These are phyloP conservation scores for Podospora conica DNA, from an alignment of 495 filamentous ascomycete genomes.

Conservation along the genomic window DNA sequence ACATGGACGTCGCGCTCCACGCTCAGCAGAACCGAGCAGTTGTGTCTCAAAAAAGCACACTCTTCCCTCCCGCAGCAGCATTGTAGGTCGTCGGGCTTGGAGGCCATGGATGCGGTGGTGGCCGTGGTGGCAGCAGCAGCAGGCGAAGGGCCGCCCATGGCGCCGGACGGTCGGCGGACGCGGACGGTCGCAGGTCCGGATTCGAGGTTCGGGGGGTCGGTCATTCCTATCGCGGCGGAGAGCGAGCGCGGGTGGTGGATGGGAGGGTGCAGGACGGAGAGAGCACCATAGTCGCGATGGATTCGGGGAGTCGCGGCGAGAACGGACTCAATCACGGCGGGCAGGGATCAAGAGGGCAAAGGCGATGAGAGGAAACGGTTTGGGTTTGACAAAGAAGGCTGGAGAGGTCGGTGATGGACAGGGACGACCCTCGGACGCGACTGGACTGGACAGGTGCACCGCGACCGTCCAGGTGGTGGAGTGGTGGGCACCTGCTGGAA, in stretches of 20 bases:
- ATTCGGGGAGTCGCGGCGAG: not conserved
- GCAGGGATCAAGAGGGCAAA: not conserved
- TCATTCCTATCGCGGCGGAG: constrained; percentile 24
- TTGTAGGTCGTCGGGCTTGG: constrained; percentile 19
- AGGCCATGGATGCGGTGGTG: not conserved
- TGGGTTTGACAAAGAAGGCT: not conserved
- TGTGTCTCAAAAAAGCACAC: constrained; percentile 75
- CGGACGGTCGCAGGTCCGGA: constrained; percentile 4
- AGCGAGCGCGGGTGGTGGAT: not conserved
- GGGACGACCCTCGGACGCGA: not conserved
- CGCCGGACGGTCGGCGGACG: constrained; percentile 2
- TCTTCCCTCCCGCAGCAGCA: constrained; percentile 84
- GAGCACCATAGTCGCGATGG: constrained; percentile 17
- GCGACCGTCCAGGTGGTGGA: not conserved
- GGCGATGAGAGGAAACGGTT: not conserved
- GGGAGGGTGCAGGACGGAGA: constrained; percentile 4
- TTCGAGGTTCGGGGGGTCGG: not conserved
- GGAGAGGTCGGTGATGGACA: not conserved
- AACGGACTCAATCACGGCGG: not conserved
- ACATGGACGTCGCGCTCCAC: constrained; percentile 81
- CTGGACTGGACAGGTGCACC: not conserved
- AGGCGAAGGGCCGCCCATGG: constrained; percentile 18
- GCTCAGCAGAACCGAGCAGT: constrained; percentile 66
- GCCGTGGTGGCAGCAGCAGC: not conserved
- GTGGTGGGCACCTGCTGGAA: not conserved